Evolutionary conservation across 352 stramenopile species (phyloP).

Genomic region (Elongisporangium prolatum): DNA sequence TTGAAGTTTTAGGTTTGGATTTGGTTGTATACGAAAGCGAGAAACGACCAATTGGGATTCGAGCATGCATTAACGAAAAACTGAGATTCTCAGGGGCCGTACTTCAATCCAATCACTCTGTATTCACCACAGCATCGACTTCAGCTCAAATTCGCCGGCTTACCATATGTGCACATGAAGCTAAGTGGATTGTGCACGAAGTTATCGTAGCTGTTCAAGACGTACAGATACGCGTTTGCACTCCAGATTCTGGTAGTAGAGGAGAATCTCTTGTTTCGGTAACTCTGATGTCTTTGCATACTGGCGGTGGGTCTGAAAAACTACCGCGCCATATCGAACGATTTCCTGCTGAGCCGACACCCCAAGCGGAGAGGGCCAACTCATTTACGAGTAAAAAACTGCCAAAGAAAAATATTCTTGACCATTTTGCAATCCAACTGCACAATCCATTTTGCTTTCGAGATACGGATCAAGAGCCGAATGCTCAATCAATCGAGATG

Average conservation of each 20-base stretch:
- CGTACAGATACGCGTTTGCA: slow-evolving; percentile 65
- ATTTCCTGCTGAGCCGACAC: not conserved
- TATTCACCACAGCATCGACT: slow-evolving; percentile 12
- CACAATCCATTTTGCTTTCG: slow-evolving; percentile 73
- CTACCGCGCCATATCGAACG: slow-evolving; percentile 14
- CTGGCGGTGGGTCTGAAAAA: slow-evolving; percentile 30
- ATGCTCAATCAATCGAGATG: not conserved
- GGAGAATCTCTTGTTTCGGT: slow-evolving; percentile 60
- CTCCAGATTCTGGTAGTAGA: slow-evolving; percentile 51
- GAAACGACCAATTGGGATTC: slow-evolving; percentile 53
- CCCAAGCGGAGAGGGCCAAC: not conserved
- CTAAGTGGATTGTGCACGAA: slow-evolving; percentile 39
- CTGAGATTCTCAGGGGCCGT: slow-evolving; percentile 41
- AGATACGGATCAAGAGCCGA: slow-evolving; percentile 31
- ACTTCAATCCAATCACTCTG: slow-evolving; percentile 19
- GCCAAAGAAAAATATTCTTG: slow-evolving; percentile 62
- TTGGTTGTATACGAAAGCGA: slow-evolving; percentile 69
- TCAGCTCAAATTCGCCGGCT: not conserved
- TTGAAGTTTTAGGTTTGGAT: slow-evolving; percentile 62
- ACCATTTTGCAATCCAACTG: slow-evolving; percentile 66
- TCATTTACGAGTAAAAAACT: slow-evolving; percentile 9
- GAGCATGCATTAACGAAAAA: slow-evolving; percentile 63
- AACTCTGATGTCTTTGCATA: slow-evolving; percentile 42
- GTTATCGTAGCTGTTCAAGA: slow-evolving; percentile 42
- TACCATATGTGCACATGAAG: not conserved